These are phyloP conservation scores for Circinella umbellata DNA, from an alignment of 371 early-diverging fungal species.

Conservation along the genomic window DNA sequence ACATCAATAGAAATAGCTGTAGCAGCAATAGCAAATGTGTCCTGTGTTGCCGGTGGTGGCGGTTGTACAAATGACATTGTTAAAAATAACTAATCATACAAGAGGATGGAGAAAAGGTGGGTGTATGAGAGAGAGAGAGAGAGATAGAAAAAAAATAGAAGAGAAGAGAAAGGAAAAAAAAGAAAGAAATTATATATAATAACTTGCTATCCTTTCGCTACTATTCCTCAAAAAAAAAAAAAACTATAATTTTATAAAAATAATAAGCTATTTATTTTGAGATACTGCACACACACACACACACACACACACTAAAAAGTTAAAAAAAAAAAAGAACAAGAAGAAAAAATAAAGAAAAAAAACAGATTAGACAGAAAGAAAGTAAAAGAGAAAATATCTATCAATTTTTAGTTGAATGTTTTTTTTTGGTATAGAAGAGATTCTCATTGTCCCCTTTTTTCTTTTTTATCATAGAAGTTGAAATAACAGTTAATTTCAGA, in stretches of 20 bases:
- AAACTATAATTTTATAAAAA: no score
- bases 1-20: background rate
- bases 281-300: background rate
- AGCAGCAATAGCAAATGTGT: background rate
- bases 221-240: background rate
- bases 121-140: constrained; percentile 4
- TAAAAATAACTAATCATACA: constrained; percentile 15
- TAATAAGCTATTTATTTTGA: no score
- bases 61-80: constrained; percentile 5
- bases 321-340: no score
- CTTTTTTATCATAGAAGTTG: background rate
- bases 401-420: no score
- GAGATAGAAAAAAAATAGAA: background rate
- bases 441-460: no score
- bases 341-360: no score
- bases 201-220: background rate
- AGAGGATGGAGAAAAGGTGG: constrained; percentile 1
- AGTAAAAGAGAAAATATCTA: no score
- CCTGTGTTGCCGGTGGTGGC: constrained; percentile 15
- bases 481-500: constrained; percentile 9
- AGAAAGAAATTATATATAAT: background rate
- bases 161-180: background rate
- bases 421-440: no score
- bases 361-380: no score
- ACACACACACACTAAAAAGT: background rate